Evolutionary conservation across 2,329 filamentous ascomycete genomes (phyloP).

Genomic region (Aspergillus fructus): DNA sequence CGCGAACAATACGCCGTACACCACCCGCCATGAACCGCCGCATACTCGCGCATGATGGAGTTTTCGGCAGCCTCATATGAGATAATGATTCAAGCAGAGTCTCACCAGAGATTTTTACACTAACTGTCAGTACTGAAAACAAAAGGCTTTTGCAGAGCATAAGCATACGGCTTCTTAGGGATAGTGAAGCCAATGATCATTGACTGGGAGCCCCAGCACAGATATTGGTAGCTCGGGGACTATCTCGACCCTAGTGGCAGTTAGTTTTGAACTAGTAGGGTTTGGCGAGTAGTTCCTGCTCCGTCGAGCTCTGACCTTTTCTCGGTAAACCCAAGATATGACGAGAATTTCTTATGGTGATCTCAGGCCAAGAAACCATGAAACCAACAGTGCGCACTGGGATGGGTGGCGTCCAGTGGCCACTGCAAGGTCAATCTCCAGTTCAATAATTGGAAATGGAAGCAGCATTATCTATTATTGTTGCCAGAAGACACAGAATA

Average conservation of each 20-base stretch:
- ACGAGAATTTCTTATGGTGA: constrained; percentile 7
- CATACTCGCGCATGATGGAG: not conserved
- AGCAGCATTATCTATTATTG: not conserved
- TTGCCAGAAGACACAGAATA: not conserved
- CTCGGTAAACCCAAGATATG: constrained; percentile 1
- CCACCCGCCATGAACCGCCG: constrained; percentile 1
- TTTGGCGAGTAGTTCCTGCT: not conserved
- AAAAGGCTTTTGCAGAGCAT: not conserved
- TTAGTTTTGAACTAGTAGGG: not conserved
- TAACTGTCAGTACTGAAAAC: not conserved
- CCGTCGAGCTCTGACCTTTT: not conserved
- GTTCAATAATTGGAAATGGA: not conserved
- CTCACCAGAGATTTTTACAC: not conserved
- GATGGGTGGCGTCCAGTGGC: not conserved
- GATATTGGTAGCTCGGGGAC: not conserved
- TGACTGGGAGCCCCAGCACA: not conserved
- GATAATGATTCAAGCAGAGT: not conserved
- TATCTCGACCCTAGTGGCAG: constrained; percentile 4
- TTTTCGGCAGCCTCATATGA: not conserved
- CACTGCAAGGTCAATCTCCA: not conserved
- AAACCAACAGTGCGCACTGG: not conserved
- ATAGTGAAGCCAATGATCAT: not conserved
- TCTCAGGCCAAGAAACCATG: constrained; percentile 1
- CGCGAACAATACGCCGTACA: constrained; percentile 6
- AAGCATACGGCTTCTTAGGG: constrained; percentile 4